Percentiles rank a stretch among this genome's conserved stretches.
Evolutionary conservation across 768 basidiomycete genomes (phyloP).

Genomic region (Pleurotus citrinopileatus): DNA sequence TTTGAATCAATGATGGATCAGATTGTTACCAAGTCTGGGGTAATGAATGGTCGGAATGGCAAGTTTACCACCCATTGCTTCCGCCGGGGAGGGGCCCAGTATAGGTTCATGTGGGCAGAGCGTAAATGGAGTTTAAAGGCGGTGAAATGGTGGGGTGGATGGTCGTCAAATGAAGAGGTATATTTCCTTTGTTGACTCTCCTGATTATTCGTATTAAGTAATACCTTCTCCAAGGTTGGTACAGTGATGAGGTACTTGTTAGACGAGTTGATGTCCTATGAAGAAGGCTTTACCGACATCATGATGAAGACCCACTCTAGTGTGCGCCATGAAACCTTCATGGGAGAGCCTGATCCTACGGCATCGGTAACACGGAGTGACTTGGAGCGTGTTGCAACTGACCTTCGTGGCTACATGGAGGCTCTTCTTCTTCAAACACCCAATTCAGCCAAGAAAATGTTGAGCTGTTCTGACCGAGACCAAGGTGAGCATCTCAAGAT

Average conservation of each 20-base stretch:
- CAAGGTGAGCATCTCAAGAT: neutral
- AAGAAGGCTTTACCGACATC: slow-evolving; percentile 23
- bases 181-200: neutral
- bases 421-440: neutral
- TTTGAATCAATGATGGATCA: slow-evolving; percentile 20
- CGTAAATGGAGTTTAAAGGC: slow-evolving; percentile 24
- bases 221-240: slow-evolving; percentile 13
- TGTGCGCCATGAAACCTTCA: slow-evolving; percentile 20
- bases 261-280: slow-evolving; percentile 25
- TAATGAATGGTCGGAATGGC: slow-evolving; percentile 13
- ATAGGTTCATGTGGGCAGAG: slow-evolving; percentile 24
- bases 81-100: slow-evolving; percentile 24
- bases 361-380: slow-evolving; percentile 10
- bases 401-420: neutral
- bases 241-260: slow-evolving; percentile 27
- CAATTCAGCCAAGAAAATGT: too few relatives aligned
- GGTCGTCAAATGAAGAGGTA: slow-evolving; percentile 21
- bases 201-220: neutral
- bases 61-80: slow-evolving; percentile 26
- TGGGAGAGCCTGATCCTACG: slow-evolving; percentile 15
- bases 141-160: slow-evolving; percentile 27
- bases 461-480: neutral
- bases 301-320: slow-evolving; percentile 16
- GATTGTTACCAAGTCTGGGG: slow-evolving; percentile 17
- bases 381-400: slow-evolving; percentile 4